Base-by-base conservation (phyloP, 106 monocot species). In the Dendrobium chrysotoxum region DNA sequence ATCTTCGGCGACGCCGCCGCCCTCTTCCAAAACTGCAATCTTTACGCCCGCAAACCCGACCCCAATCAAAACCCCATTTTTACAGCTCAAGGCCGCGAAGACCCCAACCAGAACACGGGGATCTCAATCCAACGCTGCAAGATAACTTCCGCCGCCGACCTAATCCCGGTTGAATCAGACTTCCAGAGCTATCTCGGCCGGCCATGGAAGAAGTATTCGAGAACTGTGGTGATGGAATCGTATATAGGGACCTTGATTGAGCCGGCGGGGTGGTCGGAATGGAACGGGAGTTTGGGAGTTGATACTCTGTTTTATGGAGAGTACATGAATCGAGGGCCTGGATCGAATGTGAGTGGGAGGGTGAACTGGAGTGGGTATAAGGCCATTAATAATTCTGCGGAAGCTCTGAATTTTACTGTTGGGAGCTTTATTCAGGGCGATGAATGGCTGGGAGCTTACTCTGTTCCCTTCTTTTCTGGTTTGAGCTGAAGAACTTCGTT, bases 21-120 rank as follows among this genome's bases (percentile, higher is more conserved):
- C 28, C 85, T 93, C 7, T 10, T 93, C 75, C 91, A 93, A 67
- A 80, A 80, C 78, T 93, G 93, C 84, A 93, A 77, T 78, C 55
- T 91, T 30, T 91, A 91, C 80, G 91, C 88, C 17, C 83, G 91
- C 13, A 84, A 83, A 45, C 93, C 91, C 0, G 58, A 80, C 50
- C 83, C 88, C 4, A 86, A 86, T 64, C 93, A 91, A 78, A 86
- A 86, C 86, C 91, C 91, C 84, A 40, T 91, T 23, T 89, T 84
- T 81, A 93, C 93, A 0, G 93, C 93, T 10, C 93, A 93, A 53
- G 93, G 91, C 1, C 77, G 91, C 1, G 80, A 89, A 53, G 93
- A 93, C 77, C 91, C 93, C 1, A 93, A 93, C 77, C 85, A 93
- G 86, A 93, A 89, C 89, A 91, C 91, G 11, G 93, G 93, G 7